A percentile compares a stretch with the other conserved stretches of the same genome.
phyloP scores from a whole-genome alignment of 2,329 filamentous ascomycete species.

The Aspergillus unguis region DNA sequence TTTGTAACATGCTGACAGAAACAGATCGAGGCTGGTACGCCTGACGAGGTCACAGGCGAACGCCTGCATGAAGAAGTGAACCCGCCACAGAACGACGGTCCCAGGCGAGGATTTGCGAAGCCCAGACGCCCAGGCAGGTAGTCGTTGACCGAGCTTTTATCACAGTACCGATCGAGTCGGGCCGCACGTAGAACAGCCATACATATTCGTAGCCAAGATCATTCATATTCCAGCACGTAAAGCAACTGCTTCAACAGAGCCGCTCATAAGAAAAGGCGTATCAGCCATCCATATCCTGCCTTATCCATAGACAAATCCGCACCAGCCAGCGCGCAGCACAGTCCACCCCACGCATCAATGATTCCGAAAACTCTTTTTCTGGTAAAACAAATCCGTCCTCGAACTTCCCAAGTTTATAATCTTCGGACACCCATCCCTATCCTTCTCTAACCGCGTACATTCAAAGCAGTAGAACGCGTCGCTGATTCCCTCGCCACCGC shows the following conservation, averaged over 20 bases:
- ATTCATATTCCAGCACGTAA: conserved; percentile 7
- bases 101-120: conserved; percentile 57
- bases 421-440: conserved; percentile 96
- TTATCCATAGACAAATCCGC: too few relatives aligned
- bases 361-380: conserved; percentile 61
- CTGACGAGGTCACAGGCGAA: conserved; percentile 55
- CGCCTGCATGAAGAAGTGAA: conserved; percentile 54
- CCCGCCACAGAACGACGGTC: conserved; percentile 46
- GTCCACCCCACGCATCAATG: conserved; percentile 28
- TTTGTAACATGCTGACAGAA: conserved; percentile 19
- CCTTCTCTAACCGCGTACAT: conserved; percentile 94
- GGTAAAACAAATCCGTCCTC: conserved; percentile 82
- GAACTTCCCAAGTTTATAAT: conserved; percentile 98
- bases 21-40: conserved; percentile 58
- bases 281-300: background rate
- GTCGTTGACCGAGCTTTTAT: conserved; percentile 14
- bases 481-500: conserved; percentile 94
- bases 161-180: background rate
- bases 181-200: conserved; percentile 1
- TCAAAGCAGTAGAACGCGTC: conserved; percentile 99
- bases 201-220: conserved; percentile 9
- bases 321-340: too few relatives aligned
- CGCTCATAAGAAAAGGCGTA: conserved; percentile 6
- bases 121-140: conserved; percentile 60
- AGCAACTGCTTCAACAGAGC: conserved; percentile 1